These are phyloP conservation scores for Globisporangium spiculum DNA, from an alignment of 352 stramenopile genomes.

Conservation along the genomic window DNA sequence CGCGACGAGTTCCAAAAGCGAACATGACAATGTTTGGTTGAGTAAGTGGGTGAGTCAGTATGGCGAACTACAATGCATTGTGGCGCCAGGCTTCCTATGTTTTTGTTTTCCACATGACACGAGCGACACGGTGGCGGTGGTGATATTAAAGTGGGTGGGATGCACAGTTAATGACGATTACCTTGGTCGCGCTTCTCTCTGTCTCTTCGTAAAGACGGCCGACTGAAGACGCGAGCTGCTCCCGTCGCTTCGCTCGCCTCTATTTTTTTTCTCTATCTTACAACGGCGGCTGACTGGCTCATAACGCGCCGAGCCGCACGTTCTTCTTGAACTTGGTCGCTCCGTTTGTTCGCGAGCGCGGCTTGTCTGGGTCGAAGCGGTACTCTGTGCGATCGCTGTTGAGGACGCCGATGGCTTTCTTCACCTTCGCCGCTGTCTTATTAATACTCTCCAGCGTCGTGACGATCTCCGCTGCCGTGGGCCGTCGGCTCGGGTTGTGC, in stretches of 20 bases:
- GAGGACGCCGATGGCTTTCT: constrained; percentile 62
- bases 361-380: constrained; percentile 57
- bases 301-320: constrained; percentile 48
- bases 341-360: constrained; percentile 40
- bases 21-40: neutral
- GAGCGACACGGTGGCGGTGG: neutral
- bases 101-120: neutral
- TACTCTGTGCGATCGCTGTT: constrained; percentile 84
- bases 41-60: neutral
- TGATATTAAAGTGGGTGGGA: constrained; percentile 6
- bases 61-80: neutral
- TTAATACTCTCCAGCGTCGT: constrained; percentile 76
- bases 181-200: neutral
- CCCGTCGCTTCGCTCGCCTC: constrained; percentile 1
- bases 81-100: neutral
- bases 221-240: neutral
- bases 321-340: constrained; percentile 53
- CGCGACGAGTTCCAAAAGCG: constrained; percentile 60
- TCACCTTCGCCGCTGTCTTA: constrained; percentile 63
- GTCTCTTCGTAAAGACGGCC: neutral
- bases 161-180: constrained; percentile 2
- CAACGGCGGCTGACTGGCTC: constrained; percentile 6
- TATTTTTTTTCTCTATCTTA: constrained; percentile 21
- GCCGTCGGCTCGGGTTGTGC: constrained; percentile 63
- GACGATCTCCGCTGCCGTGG: constrained; percentile 79